Conservation (phyloP, 495 filamentous ascomycete species). For the Cercophora scortea region DNA sequence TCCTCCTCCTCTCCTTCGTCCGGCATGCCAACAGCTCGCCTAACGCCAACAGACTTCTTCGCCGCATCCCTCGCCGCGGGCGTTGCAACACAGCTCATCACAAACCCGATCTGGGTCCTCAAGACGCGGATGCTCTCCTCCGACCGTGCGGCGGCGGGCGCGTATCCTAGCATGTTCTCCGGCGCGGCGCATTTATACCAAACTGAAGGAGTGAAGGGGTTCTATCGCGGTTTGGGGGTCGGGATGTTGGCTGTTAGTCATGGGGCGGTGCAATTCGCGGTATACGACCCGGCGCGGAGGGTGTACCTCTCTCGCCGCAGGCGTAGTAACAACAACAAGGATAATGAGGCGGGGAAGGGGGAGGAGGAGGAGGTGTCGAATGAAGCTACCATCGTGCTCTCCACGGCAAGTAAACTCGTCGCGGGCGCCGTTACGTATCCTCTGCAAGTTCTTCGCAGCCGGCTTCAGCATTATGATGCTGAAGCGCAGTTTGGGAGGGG, state of each 20-base stretch:
- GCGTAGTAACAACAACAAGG: neutral
- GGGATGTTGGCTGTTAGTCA: conserved; percentile 87
- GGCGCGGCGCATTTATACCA: conserved; percentile 57
- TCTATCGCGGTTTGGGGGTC: conserved; percentile 77
- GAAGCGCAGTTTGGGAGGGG: conserved; percentile 58
- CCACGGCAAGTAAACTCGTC: conserved; percentile 75
- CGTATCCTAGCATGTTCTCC: conserved; percentile 68
- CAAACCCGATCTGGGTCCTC: conserved; percentile 97
- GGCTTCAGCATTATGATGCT: conserved; percentile 84
- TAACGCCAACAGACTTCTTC: conserved; percentile 76
- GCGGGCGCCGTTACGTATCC: conserved; percentile 87
- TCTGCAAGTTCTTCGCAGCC: conserved; percentile 80
- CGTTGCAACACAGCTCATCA: conserved; percentile 65
- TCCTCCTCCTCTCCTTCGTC: neutral
- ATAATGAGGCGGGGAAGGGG: conserved; percentile 2
- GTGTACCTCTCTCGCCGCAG: conserved; percentile 34
- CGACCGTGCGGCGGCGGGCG: conserved; percentile 60
- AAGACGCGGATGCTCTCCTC: conserved; percentile 96
- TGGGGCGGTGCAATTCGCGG: conserved; percentile 91
- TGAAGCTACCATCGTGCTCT: conserved; percentile 68
- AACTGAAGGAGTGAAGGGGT: conserved; percentile 65
- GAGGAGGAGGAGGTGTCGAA: conserved; percentile 49
- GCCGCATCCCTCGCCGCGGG: conserved; percentile 71
- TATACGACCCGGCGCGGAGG: conserved; percentile 80
- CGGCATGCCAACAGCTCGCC: conserved; percentile 3